Base-by-base conservation (phyloP, 2,329 filamentous ascomycete species). In the Ophiognomonia clavigignenti-juglandacearum region DNA sequence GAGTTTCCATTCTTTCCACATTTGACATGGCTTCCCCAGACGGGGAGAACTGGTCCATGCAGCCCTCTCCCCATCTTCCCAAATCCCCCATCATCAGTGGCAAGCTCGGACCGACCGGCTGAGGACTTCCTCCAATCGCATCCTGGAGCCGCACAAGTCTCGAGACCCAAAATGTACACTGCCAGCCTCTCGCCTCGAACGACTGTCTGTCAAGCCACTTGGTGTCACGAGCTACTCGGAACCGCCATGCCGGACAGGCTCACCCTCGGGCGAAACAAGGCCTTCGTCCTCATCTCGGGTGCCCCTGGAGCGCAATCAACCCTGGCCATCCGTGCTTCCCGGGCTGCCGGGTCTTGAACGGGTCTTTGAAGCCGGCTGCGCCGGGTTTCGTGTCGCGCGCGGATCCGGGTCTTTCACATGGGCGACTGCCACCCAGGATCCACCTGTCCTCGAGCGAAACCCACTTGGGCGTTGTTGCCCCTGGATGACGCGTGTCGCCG, bases 391-490 rank as follows among this genome's bases (percentile, higher is more conserved):
- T n/a, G n/a, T n/a, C n/a, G 43, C 29, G n/a, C 14, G 32, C n/a
- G 32, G 32, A 35, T 35, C 32, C 32, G 32, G 32, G 14, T 8
- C 19, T 20, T 24, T 26, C 32, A 24, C 16, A 10, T 45, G 49
- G 49, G 45, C 37, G 49, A 51, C 49, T 51, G 49, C 38, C 49
- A 48, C 39, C 49, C 49, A 48, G 20, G 42, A 35, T 39, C 41
- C 26, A 35, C 39, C 26, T 34, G 16, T 26, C n/a, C 16, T 20
- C 26, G 9, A 36, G 34, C 20, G 23, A 37, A 51, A 39, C 47
- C 40, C 43, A 39, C 43, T 45, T 39, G 34, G 34, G 34, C 24
- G 34, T 22, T 29, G 34, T 38, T 45, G 7, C 35, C 43, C 43
- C 32, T 44, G 34, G 38, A n/a, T 26, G 24, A 26, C 6, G 24